Base-by-base conservation (phyloP, 257 asterid species). In the Nicotiana undulata region DNA sequence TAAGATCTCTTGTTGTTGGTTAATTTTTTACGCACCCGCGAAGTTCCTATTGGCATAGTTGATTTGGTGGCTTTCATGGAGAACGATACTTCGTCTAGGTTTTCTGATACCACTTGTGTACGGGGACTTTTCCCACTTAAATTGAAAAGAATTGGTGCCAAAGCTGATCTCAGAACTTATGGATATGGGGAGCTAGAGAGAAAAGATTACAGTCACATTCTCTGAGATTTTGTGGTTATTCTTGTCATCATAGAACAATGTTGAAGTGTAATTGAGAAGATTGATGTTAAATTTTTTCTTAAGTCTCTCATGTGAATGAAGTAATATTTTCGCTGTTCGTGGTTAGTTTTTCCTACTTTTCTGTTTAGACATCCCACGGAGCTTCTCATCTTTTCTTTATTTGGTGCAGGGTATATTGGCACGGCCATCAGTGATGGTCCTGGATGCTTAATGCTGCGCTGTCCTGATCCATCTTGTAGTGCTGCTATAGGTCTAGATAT, bases 381-480 rank as follows among this genome's bases (percentile, higher is more conserved):
- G 11, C 75, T 80, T 83, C 66, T 83, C 76, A 64, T 84, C 76
- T 40, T 82, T 46, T 75, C 79, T 89, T 29, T 81, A 26, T 74
- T 60, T 80, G 85, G n/a, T 66, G 55, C 91, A 93, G 98, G 98
- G 66, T 94, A 94, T 87, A 88, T 93, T 66, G 82, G 88, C 85
- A 83, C 97, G 10, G 51, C 98, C 88, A 90, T 94, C 63, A 91
- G 86, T 85, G 98, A 94, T 84, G 98, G 98, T 77, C 97, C 98
- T 86, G 98, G 98, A 85, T 93, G 98, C 85, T 87, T 92, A 89
- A 91, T 80, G 93, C 87, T 92, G 87, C 94, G 94, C n/a, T 94
- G 98, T 82, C 98, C 98, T 56, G 97, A 90, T 89, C 97, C 97
- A 87, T 91, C 97, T 76, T 93, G 98, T 85, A 84, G 87, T 51